Base-by-base conservation (phyloP, 805 yeast species). In the Vanderwaltozyma yarrowii region DNA sequence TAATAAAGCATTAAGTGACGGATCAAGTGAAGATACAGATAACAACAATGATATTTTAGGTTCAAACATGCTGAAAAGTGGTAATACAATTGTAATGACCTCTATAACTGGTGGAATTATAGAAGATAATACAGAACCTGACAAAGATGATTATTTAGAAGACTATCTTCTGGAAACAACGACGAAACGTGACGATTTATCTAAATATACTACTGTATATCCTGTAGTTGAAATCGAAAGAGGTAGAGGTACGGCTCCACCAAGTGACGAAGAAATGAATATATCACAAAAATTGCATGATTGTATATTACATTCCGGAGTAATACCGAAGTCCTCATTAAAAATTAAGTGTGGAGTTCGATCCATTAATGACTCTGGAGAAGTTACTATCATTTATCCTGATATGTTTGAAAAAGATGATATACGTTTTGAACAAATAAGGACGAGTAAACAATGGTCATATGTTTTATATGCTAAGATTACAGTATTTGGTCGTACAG, bases 211-310 rank as follows among this genome's bases (percentile, higher is more conserved):
- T 60, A 33, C 62, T 61, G 38, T 57, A 0, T 83, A 73, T 54
- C 89, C 94, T 0, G 77, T 80, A 11, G 85, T 86, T 6, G 88
- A 83, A 46, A 74, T 84, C 7, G 74, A 78, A 40, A 66, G 88
- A 39, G 95, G 95, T 19, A 68, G 86, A 38, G 56, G 60, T 19
- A 92, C 94, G n/a, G 84, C 87, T 1, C 95, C 95, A 20, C 41
- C 41, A 13, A 76, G 87, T 1, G 83, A 79, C 49, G 95, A 86
- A 60, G 95, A 86, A 54, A 83, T 81, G 78, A 75, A 73, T 26
- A 51, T 81, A 19, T 73, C 83, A 1, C 94, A 84, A 56, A 64
- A 65, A 41, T 49, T 83, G 18, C 74, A 76, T 50, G 83, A 83
- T 45, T 63, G 73, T 4, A 54, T 85, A 6, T 59, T 72, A 33